Evolutionary conservation across 257 asterid genomes (phyloP).

Genomic region (Solanum bulbocastanum): DNA sequence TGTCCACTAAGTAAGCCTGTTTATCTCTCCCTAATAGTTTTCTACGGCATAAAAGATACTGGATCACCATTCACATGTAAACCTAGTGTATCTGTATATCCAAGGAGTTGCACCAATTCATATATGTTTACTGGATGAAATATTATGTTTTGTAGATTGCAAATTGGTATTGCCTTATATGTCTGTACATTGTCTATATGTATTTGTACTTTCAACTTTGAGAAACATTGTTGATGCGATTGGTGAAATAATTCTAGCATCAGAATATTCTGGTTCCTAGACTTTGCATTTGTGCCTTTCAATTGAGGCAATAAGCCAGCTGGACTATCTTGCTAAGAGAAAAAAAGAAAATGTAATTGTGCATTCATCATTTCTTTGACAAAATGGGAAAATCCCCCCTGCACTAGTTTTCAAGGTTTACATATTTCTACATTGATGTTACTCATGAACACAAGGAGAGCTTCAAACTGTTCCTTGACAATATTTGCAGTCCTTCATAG

Average conservation of each 20-base stretch:
- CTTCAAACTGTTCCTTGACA: background rate
- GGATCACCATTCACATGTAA: background rate
- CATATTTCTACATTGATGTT: background rate
- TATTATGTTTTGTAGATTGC: background rate
- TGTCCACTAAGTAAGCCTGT: constrained; percentile 67
- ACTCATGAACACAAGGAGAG: background rate
- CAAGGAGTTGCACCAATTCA: background rate
- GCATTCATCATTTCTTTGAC: background rate
- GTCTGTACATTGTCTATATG: background rate
- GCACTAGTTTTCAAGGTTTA: background rate
- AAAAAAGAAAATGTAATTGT: background rate
- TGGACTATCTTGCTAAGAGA: background rate
- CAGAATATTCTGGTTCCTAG: background rate
- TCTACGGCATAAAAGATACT: background rate
- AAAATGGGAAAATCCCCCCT: background rate
- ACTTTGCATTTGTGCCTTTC: background rate
- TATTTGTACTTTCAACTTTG: background rate
- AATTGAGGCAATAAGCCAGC: background rate
- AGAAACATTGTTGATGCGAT: background rate
- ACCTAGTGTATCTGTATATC: background rate
- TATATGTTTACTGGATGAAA: background rate
- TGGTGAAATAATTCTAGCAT: background rate
- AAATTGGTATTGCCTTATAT: background rate
- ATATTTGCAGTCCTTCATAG: background rate
- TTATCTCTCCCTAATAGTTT: background rate